Base-by-base conservation (phyloP, 805 yeast species). In the Ogataea thermomethanolica region DNA sequence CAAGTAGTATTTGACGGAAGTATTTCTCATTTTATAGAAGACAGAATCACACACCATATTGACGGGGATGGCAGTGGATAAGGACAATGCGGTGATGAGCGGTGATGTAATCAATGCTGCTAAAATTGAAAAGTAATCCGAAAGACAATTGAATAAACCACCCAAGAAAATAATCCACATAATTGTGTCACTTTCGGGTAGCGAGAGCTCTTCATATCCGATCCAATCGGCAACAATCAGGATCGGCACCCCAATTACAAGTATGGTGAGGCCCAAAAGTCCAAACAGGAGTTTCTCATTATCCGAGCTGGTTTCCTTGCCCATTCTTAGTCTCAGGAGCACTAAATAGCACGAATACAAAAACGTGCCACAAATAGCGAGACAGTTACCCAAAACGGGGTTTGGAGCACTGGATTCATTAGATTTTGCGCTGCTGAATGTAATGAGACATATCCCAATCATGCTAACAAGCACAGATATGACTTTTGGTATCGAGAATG, bases 31-130 rank as follows among this genome's bases (percentile, higher is more conserved):
- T 11, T 70, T 46, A 45, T 67, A 73, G 35, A 62, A 56, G 4
- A 60, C 33, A 1, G 67, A 61, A 49, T 76, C 81, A 35, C 73
- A 62, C 38, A 71, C 63, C 50, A 76, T 71, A 22, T 74, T 71
- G 17, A 76, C 61, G 3, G 81, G 81, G 25, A 76, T 73, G 0
- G 74, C 70, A 0, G 76, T 65, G 1, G 80, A 73, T 25, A 76
- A 55, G 3, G 79, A 73, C 27, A 76, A 59, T 3, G 79, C 65
- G 2, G 77, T 69, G 11, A 74, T 67, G 41, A 76, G 62, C 1
- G 81, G 81, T 33, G 78, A 73, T 1, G 80, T 76, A 28, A 74
- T 59, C 14, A 76, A 53, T 62, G 74, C 66, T 7, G 80, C 78
- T 10, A 73, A 50, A n/a, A 74, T 66, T 1, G 76, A 70, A 25